These are phyloP conservation scores for Pichia heedii DNA, from an alignment of 805 yeast genomes.

Conservation along the genomic window DNA sequence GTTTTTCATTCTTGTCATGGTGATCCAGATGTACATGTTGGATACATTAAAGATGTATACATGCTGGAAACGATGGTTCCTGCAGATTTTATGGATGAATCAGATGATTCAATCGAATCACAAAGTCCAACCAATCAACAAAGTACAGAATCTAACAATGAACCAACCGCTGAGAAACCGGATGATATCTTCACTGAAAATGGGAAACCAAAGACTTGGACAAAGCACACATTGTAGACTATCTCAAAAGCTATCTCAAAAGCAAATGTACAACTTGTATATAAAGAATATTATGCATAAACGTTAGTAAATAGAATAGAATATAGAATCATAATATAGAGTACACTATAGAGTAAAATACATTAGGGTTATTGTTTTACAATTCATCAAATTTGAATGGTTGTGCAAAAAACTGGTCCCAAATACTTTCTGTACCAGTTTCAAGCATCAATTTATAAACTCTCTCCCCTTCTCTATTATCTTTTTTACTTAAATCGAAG, in stretches of 20 bases:
- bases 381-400: conserved; percentile 14
- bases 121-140: too few relatives aligned
- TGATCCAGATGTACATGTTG: conserved; percentile 13
- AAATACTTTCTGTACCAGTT: conserved; percentile 55
- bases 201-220: conserved; percentile 6
- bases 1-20: conserved; percentile 11
- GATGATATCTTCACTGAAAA: too few relatives aligned
- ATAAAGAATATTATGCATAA: too few relatives aligned
- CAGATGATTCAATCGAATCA: not conserved
- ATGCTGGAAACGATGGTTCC: conserved; percentile 1
- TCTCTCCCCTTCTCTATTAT: conserved; percentile 40
- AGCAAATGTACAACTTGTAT: not conserved
- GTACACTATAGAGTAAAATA: not conserved
- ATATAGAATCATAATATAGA: not conserved
- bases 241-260: not conserved
- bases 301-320: not conserved
- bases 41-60: conserved; percentile 7
- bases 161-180: not conserved
- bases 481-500: too few relatives aligned
- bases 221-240: conserved; percentile 4
- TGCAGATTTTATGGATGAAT: not conserved
- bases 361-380: too few relatives aligned
- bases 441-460: conserved; percentile 55
- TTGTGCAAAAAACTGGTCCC: conserved; percentile 53
- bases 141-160: too few relatives aligned